Conservation (phyloP, 1,284 basidiomycete genomes). For the Austroboletus novae-zelandiae region DNA sequence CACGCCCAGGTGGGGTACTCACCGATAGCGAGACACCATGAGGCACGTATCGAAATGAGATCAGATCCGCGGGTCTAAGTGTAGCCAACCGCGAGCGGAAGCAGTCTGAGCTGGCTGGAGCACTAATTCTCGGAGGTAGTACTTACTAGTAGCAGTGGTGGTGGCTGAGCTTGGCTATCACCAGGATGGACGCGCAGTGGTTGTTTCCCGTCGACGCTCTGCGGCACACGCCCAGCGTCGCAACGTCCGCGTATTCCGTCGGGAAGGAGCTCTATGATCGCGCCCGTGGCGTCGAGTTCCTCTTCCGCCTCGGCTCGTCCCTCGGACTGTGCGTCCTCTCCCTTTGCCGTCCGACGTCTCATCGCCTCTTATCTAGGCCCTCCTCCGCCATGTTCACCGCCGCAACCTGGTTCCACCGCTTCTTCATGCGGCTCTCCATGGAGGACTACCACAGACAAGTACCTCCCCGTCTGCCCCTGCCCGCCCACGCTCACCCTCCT, state of each 20-base stretch:
- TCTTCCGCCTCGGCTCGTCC: slow-evolving; percentile 74
- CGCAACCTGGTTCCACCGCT: slow-evolving; percentile 89
- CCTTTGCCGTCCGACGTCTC: slow-evolving; percentile 10
- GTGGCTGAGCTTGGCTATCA: slow-evolving; percentile 8
- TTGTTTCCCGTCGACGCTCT: slow-evolving; percentile 63
- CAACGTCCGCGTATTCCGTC: slow-evolving; percentile 50
- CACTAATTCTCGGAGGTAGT: slow-evolving; percentile 13
- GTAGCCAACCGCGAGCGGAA: slow-evolving; percentile 16
- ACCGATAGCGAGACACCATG: slow-evolving; percentile 14
- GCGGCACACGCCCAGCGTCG: slow-evolving; percentile 50
- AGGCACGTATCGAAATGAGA: slow-evolving; percentile 25
- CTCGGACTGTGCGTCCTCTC: slow-evolving; percentile 52
- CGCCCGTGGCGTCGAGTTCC: slow-evolving; percentile 74
- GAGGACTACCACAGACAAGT: slow-evolving; percentile 81
- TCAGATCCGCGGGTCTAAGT: slow-evolving; percentile 35
- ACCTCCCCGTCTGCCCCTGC: slow-evolving; percentile 8
- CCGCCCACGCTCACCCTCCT: slow-evolving; percentile 8
- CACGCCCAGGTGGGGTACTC: slow-evolving; percentile 2
- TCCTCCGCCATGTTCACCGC: slow-evolving; percentile 80
- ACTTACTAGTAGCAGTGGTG: background rate
- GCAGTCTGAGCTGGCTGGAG: slow-evolving; percentile 24
- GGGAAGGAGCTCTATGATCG: slow-evolving; percentile 73
- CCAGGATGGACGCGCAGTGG: slow-evolving; percentile 53
- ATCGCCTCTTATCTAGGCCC: slow-evolving; percentile 46
- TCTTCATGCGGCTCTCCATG: slow-evolving; percentile 92